A percentile compares a stretch with the other conserved stretches of the same genome.
Conservation (phyloP, 78 protist genomes). For the Chrysochromulina tobinii region DNA sequence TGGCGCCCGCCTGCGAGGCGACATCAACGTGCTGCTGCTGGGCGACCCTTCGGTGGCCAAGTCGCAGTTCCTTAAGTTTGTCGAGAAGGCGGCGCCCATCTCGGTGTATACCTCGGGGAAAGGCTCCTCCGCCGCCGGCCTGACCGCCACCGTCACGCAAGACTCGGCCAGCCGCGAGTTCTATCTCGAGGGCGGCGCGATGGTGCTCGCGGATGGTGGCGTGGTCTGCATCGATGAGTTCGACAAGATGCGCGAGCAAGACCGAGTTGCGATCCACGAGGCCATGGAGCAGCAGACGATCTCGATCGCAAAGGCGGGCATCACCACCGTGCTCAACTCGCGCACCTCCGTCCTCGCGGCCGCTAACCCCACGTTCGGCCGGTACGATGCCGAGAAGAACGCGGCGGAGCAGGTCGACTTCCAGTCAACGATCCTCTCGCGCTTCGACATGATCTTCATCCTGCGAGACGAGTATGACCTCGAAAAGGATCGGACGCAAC, state of each 20-base stretch:
- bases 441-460: constrained; percentile 98
- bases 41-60: constrained; percentile 99
- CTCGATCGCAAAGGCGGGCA: constrained; percentile 98
- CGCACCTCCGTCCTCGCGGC: constrained; percentile 99
- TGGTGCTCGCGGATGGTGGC: constrained; percentile 99
- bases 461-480: constrained; percentile 54
- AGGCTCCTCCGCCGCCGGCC: constrained; percentile 98
- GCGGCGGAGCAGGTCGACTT: constrained; percentile 73
- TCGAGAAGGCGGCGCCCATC: constrained; percentile 93
- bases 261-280: constrained; percentile 92
- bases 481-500: too few species aligned
- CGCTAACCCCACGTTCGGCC: constrained; percentile 98
- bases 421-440: constrained; percentile 96
- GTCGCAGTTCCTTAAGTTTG: constrained; percentile 95
- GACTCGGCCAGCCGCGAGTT: constrained; percentile 77
- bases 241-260: constrained; percentile 90
- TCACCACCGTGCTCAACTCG: constrained; percentile 97
- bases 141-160: constrained; percentile 96
- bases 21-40: constrained; percentile 98
- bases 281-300: constrained; percentile 99
- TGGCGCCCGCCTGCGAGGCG: constrained; percentile 96
- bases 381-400: constrained; percentile 87
- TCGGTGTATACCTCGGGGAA: constrained; percentile 98
- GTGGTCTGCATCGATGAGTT: constrained; percentile 98
- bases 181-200: constrained; percentile 98